Percentiles rank a stretch among this genome's conserved stretches.
These are phyloP conservation scores for Aureobasidium sp. DNA, from an alignment of 2,329 filamentous ascomycete genomes.

Conservation along the genomic window DNA sequence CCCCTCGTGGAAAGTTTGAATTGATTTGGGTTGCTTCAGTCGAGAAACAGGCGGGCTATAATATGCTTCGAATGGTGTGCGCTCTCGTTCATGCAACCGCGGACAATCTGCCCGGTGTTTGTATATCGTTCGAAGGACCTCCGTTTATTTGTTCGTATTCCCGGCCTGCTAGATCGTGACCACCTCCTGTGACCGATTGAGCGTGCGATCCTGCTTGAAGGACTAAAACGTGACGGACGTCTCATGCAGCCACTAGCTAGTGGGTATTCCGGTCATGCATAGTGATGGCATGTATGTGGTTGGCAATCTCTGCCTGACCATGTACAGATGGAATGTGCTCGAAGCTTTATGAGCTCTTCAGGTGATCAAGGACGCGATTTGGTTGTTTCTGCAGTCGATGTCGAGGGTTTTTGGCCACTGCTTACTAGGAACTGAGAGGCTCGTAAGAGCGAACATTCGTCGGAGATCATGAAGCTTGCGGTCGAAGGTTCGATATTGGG, in stretches of 20 bases:
- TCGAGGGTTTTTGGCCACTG: background rate
- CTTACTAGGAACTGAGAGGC: no score
- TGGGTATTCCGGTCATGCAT: background rate
- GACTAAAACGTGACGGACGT: background rate
- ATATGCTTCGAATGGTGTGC: background rate
- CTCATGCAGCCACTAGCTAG: background rate
- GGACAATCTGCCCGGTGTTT: background rate
- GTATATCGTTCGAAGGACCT: background rate
- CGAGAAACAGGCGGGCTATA: background rate
- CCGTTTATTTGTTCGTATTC: background rate
- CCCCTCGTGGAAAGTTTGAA: no score
- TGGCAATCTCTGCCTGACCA: background rate
- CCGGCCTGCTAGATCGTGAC: background rate
- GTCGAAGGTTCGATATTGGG: no score
- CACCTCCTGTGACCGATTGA: background rate
- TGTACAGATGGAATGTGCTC: background rate
- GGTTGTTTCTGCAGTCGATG: background rate
- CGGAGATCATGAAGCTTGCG: background rate
- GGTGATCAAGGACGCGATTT: background rate
- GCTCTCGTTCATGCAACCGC: background rate
- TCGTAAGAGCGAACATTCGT: background rate
- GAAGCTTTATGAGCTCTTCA: background rate
- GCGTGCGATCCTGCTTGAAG: background rate
- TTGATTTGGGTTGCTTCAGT: no score
- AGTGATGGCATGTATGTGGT: background rate